A percentile compares a stretch with the other conserved stretches of the same genome.
These are phyloP conservation scores for Blastobotrys petasosporus DNA, from an alignment of 1,139 yeast genomes.

Conservation along the genomic window DNA sequence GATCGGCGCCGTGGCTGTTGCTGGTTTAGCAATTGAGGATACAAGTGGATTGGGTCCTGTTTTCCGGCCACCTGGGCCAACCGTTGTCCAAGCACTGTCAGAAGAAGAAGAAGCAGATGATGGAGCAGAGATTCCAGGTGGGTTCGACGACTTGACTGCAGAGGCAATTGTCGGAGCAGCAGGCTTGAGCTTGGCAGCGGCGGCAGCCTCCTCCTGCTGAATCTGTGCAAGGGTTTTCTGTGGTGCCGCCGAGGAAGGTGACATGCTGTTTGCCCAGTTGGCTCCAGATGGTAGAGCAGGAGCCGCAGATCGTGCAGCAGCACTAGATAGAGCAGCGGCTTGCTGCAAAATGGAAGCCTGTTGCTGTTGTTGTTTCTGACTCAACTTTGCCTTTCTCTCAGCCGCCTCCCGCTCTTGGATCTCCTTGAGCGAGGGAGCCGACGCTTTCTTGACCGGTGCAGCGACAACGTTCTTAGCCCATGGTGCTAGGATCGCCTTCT, in stretches of 20 bases:
- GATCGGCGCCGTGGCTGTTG: slow-evolving; percentile 42
- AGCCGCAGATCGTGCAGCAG: slow-evolving; percentile 13
- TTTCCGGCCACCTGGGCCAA: slow-evolving; percentile 32
- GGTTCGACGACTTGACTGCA: slow-evolving; percentile 9
- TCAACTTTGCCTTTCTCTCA: slow-evolving; percentile 28
- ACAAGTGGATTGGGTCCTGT: slow-evolving; percentile 16
- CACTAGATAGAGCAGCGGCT: slow-evolving; percentile 17
- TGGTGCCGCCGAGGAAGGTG: slow-evolving; percentile 26
- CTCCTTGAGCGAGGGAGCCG: slow-evolving; percentile 58
- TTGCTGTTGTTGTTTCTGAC: slow-evolving; percentile 31
- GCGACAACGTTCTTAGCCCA: slow-evolving; percentile 41
- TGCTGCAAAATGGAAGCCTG: slow-evolving; percentile 25
- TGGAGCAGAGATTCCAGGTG: slow-evolving; percentile 10
- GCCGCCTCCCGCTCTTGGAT: slow-evolving; percentile 66
- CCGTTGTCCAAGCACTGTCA: slow-evolving; percentile 36
- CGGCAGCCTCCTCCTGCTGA: slow-evolving; percentile 43
- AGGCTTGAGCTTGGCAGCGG: slow-evolving; percentile 26
- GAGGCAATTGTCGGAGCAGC: slow-evolving; percentile 16
- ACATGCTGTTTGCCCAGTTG: slow-evolving; percentile 48
- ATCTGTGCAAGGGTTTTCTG: slow-evolving; percentile 43
- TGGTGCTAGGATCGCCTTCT: slow-evolving; percentile 35
- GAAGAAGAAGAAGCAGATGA: slow-evolving; percentile 10
- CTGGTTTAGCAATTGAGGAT: slow-evolving; percentile 19
- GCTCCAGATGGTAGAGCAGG: slow-evolving; percentile 44
- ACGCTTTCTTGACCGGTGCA: slow-evolving; percentile 28